A percentile compares a stretch with the other conserved stretches of the same genome.
Evolutionary conservation across 2,329 filamentous ascomycete genomes (phyloP).

Genomic region (Pseudogymnoascus sp.): DNA sequence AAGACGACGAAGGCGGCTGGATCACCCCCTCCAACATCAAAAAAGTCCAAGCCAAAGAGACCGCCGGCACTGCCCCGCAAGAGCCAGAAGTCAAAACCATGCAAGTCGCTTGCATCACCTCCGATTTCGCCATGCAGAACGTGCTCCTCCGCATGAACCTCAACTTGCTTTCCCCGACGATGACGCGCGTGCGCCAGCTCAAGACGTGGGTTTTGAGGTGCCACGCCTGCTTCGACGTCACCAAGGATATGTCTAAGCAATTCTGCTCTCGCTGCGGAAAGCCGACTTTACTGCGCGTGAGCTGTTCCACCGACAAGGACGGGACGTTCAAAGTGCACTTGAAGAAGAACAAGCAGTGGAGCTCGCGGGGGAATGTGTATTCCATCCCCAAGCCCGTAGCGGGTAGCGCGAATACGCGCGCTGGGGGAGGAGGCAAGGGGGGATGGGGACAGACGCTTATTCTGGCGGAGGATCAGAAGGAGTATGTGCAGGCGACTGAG

Average conservation of each 20-base stretch:
- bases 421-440: slow-evolving; percentile 63
- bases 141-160: slow-evolving; percentile 92
- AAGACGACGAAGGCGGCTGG: slow-evolving; percentile 66
- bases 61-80: slow-evolving; percentile 37
- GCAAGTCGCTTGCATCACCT: slow-evolving; percentile 85
- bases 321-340: slow-evolving; percentile 81
- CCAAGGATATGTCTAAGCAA: slow-evolving; percentile 76
- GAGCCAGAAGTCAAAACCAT: slow-evolving; percentile 52
- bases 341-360: slow-evolving; percentile 94
- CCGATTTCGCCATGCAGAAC: slow-evolving; percentile 97
- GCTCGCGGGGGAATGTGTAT: slow-evolving; percentile 84
- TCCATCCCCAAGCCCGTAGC: slow-evolving; percentile 85
- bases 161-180: slow-evolving; percentile 69
- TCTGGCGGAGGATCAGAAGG: slow-evolving; percentile 91
- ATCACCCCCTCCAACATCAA: slow-evolving; percentile 91
- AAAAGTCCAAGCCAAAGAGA: slow-evolving; percentile 66
- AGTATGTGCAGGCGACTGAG: slow-evolving; percentile 59
- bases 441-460: slow-evolving; percentile 83
- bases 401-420: slow-evolving; percentile 71
- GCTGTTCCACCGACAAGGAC: slow-evolving; percentile 71
- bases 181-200: slow-evolving; percentile 73
- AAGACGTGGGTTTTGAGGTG: slow-evolving; percentile 88
- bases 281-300: slow-evolving; percentile 72
- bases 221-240: slow-evolving; percentile 84
- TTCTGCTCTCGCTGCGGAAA: slow-evolving; percentile 92